Percentiles rank a stretch among this genome's conserved stretches.
Evolutionary conservation across 2,329 filamentous ascomycete species (phyloP).

Genomic region (Colletotrichum musae): DNA sequence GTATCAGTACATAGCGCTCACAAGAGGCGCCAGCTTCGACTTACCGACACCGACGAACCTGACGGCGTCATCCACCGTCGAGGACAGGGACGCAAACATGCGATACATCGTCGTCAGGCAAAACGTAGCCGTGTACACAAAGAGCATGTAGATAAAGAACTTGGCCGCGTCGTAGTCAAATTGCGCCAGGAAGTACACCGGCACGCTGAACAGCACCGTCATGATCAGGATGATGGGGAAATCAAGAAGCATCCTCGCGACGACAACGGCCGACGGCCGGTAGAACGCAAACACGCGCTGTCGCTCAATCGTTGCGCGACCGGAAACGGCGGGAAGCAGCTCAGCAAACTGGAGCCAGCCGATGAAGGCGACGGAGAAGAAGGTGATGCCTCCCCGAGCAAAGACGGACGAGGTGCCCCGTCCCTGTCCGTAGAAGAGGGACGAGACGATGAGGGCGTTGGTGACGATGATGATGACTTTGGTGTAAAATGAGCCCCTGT

Average conservation of each 20-base stretch:
- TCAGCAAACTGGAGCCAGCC: slow-evolving; percentile 42
- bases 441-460: slow-evolving; percentile 81
- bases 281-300: slow-evolving; percentile 38
- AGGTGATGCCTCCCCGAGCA: slow-evolving; percentile 17
- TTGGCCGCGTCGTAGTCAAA: slow-evolving; percentile 40
- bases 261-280: slow-evolving; percentile 37
- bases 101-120: slow-evolving; percentile 41
- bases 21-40: not conserved
- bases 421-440: slow-evolving; percentile 80
- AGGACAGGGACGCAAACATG: slow-evolving; percentile 68
- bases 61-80: slow-evolving; percentile 75
- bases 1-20: not conserved
- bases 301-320: slow-evolving; percentile 37
- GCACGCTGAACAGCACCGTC: slow-evolving; percentile 31
- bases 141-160: slow-evolving; percentile 37
- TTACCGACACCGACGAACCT: slow-evolving; percentile 47
- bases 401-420: slow-evolving; percentile 41
- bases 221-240: slow-evolving; percentile 34
- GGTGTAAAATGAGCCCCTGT: slow-evolving; percentile 81
- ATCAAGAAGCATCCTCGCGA: slow-evolving; percentile 32
- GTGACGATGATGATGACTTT: slow-evolving; percentile 85
- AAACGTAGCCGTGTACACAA: slow-evolving; percentile 37
- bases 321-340: slow-evolving; percentile 29
- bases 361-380: slow-evolving; percentile 41
- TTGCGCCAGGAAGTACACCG: slow-evolving; percentile 35